Percentiles rank a stretch among this genome's conserved stretches.
Conservation (phyloP, 2,329 filamentous ascomycete genomes). For the Colletotrichum cuscutae region DNA sequence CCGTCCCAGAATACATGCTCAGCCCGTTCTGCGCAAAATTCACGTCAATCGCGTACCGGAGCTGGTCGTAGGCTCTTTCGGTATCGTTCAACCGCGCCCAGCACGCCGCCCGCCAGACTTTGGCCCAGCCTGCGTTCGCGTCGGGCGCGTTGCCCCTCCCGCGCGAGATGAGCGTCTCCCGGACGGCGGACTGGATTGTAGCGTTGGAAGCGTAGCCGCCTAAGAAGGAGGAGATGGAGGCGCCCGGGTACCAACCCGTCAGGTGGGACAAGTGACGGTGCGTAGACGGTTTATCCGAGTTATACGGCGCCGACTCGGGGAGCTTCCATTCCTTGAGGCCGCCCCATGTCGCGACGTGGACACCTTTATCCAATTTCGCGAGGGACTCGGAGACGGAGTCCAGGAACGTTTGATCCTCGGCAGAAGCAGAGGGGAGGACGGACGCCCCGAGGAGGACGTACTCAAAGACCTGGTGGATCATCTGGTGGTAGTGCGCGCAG, state of each 20-base stretch:
- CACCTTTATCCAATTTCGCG: conserved; percentile 45
- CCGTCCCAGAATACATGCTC: conserved; percentile 59
- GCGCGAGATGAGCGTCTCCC: conserved; percentile 55
- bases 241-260: conserved; percentile 66
- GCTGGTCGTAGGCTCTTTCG: conserved; percentile 56
- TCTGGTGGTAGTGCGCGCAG: conserved; percentile 64
- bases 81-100: conserved; percentile 66
- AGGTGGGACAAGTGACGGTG: conserved; percentile 64
- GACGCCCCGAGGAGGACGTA: conserved; percentile 44
- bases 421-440: conserved; percentile 36
- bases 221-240: conserved; percentile 55
- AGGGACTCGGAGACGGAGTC: conserved; percentile 50
- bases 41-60: conserved; percentile 57
- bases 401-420: not conserved
- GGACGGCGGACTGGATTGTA: conserved; percentile 55
- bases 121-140: conserved; percentile 66
- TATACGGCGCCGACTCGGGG: conserved; percentile 40
- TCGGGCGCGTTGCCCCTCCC: conserved; percentile 58
- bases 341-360: conserved; percentile 43
- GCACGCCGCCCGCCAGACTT: conserved; percentile 66
- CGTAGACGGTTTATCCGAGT: conserved; percentile 39
- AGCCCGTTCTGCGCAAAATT: conserved; percentile 63
- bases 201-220: conserved; percentile 52
- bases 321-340: conserved; percentile 49
- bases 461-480: conserved; percentile 56